phyloP scores from a whole-genome alignment of 2,329 filamentous ascomycete species.

The Penicillium sp. region DNA sequence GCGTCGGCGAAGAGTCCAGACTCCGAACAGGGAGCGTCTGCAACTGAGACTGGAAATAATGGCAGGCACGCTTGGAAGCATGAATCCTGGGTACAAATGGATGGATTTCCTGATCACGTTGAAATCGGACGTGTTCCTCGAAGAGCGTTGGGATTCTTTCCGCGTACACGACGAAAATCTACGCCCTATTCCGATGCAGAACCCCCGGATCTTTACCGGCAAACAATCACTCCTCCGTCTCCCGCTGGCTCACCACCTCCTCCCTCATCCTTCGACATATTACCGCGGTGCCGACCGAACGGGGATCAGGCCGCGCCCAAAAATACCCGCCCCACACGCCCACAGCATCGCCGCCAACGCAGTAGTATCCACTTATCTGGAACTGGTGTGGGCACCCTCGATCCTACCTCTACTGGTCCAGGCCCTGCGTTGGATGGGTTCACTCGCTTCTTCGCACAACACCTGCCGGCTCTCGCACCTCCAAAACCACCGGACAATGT shows the following conservation, averaged over 20 bases:
- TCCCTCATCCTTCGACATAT: constrained; percentile 25
- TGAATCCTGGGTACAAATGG: constrained; percentile 82
- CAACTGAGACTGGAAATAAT: constrained; percentile 43
- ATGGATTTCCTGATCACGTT: constrained; percentile 65
- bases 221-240: constrained; percentile 30
- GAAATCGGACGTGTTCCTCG: constrained; percentile 83
- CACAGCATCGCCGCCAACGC: constrained; percentile 41
- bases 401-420: constrained; percentile 46
- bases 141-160: constrained; percentile 82
- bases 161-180: constrained; percentile 84
- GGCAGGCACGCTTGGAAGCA: constrained; percentile 72
- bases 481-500: constrained; percentile 56
- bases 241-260: constrained; percentile 28
- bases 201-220: constrained; percentile 29
- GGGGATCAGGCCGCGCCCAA: constrained; percentile 33
- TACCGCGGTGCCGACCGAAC: constrained; percentile 29
- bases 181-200: constrained; percentile 59
- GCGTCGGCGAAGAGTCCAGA: constrained; percentile 6
- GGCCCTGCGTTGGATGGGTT: constrained; percentile 81
- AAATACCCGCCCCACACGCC: constrained; percentile 12
- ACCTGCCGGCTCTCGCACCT: constrained; percentile 73
- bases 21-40: constrained; percentile 8
- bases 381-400: constrained; percentile 83
- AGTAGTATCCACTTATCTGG: constrained; percentile 64
- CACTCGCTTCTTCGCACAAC: constrained; percentile 78